Evolutionary conservation across 176 grass and related monocot species (phyloP), one percentile per base, ranked within the genome.

Genomic region (Oryza punctata): DNA sequence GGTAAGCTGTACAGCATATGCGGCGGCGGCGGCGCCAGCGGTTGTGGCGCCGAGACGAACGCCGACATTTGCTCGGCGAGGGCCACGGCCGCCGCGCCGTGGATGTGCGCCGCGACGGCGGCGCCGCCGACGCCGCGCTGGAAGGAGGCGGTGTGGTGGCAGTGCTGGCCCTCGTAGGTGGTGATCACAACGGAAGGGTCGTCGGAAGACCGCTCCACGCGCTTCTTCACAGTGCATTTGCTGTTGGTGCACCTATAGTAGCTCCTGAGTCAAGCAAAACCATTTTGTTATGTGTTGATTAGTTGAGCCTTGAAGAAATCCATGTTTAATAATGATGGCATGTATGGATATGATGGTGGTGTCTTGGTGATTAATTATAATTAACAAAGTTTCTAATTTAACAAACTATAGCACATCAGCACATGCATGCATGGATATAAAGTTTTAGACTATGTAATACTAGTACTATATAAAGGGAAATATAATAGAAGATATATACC

Each of bases 91-190:
- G 84, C 54, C 2, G 76, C 40, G 21, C 85, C 80, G 41, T 91
- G 91, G 69, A 92, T 30, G 5, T 77, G 78, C 14, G 59, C 74
- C 1, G 54, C 15, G 14, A 50, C 72, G 7, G 29, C 3, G n/a
- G 61, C 66, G 2, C 19, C 60, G 7, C 44, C 38, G 3, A 43
- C 16, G 68, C 64, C 87, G 19, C 88, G 90, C 25, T 86, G 88
- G 82, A 86, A 88, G 37, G 85, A 65, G 72, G 78, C 80, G 4
- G 73, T 87, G 85, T 87, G 89, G 73, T 98, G 96, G 85, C 81
- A 91, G 79, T 98, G 96, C 82, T 95, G 96, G 13, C 96, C 96
- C 67, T 98, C 96, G 69, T 98, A 98, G 41, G 96, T 98, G 66
- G 96, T 98, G 79, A 98, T 88, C 37, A 98, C 96, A 13, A 95